Conservation (phyloP, 1,284 basidiomycete species). For the Puccinia horiana region DNA sequence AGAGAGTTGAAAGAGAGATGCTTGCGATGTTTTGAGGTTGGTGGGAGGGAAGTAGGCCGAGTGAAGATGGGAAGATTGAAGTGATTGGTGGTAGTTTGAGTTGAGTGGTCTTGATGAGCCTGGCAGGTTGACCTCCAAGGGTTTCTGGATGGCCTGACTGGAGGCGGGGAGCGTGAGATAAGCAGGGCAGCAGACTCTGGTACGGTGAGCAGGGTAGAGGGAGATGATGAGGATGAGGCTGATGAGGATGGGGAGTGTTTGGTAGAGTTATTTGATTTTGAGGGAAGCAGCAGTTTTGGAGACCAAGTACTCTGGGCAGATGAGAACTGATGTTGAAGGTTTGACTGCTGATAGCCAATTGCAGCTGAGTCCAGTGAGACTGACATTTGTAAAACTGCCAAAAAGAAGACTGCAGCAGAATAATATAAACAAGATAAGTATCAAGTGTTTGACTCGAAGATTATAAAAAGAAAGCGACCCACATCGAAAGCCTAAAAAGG, state of each 20-base stretch:
- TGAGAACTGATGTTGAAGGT: constrained; percentile 2
- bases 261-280: neutral
- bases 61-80: too few relatives aligned
- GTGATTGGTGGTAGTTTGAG: neutral
- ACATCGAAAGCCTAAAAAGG: neutral
- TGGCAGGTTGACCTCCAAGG: neutral
- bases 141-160: neutral
- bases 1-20: neutral
- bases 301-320: neutral
- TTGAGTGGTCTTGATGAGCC: neutral
- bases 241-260: neutral
- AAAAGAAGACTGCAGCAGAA: neutral
- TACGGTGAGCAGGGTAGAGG: neutral
- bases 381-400: neutral
- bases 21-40: neutral
- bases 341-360: neutral
- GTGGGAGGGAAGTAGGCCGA: neutral
- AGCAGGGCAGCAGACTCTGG: neutral
- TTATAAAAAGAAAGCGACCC: neutral
- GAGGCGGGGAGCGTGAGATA: neutral
- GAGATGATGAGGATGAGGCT: neutral
- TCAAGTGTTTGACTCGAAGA: neutral
- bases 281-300: neutral
- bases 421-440: neutral
- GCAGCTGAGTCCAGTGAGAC: neutral